Percentiles rank a stretch among this genome's conserved stretches.
These are phyloP conservation scores for Backusella mclennaniae DNA, from an alignment of 192 early-diverging fungal species.

Conservation along the genomic window DNA sequence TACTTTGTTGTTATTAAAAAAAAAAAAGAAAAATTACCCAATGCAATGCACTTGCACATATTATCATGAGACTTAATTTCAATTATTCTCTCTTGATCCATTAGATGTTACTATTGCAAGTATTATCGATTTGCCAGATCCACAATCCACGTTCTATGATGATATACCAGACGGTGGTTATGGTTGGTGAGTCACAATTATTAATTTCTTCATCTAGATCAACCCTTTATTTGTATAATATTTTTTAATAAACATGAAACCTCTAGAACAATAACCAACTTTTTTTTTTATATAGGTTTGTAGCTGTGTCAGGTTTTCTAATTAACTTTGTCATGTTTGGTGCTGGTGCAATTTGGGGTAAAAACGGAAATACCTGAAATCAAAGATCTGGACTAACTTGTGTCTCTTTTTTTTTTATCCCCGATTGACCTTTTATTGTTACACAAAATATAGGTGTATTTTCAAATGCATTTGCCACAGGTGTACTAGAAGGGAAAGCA, in stretches of 20 bases:
- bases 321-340: slow-evolving; percentile 22
- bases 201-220: slow-evolving; percentile 4
- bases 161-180: slow-evolving; percentile 16
- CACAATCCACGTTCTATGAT: not conserved
- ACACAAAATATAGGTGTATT: slow-evolving; percentile 20
- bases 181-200: slow-evolving; percentile 11
- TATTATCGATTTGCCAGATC: slow-evolving; percentile 5
- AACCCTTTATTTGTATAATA: not conserved
- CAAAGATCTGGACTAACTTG: not conserved
- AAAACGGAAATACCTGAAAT: not conserved
- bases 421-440: not conserved
- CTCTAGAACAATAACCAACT: not conserved
- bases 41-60: not conserved
- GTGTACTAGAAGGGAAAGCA: not conserved
- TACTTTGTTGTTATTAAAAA: not conserved
- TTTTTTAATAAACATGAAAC: not conserved
- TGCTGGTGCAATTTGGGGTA: slow-evolving; percentile 14
- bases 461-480: slow-evolving; percentile 14
- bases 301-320: not conserved
- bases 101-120: slow-evolving; percentile 11
- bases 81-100: not conserved
- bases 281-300: not conserved
- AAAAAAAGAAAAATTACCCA: not conserved
- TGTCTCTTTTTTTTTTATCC: not conserved
- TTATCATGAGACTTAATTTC: not conserved